These are phyloP conservation scores for Penicillium frequentans DNA, from an alignment of 2,329 filamentous ascomycete genomes.

Conservation along the genomic window DNA sequence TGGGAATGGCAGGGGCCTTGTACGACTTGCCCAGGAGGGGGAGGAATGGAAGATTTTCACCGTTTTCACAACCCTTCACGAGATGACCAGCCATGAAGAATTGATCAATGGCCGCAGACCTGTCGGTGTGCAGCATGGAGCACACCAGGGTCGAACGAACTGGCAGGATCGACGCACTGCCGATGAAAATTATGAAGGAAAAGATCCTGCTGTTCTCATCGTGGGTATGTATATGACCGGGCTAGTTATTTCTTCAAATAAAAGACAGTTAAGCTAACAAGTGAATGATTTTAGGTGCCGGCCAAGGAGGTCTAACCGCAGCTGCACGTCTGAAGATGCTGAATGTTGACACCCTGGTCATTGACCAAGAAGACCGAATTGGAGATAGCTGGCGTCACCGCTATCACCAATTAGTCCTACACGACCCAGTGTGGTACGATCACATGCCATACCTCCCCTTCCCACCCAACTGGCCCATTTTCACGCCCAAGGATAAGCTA, in stretches of 20 bases:
- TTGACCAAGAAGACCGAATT: slow-evolving; percentile 59
- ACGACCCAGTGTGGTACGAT: slow-evolving; percentile 62
- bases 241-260: not conserved
- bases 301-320: slow-evolving; percentile 59
- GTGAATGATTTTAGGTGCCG: slow-evolving; percentile 49
- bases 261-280: not conserved
- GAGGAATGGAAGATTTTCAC: slow-evolving; percentile 63
- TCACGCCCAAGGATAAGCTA: slow-evolving; percentile 71
- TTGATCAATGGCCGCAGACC: slow-evolving; percentile 48
- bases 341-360: slow-evolving; percentile 55
- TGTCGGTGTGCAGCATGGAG: slow-evolving; percentile 58
- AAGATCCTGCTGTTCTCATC: slow-evolving; percentile 61
- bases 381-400: slow-evolving; percentile 66
- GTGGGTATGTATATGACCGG: slow-evolving; percentile 49
- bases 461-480: slow-evolving; percentile 66
- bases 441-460: slow-evolving; percentile 65
- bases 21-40: slow-evolving; percentile 48
- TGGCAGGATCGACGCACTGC: slow-evolving; percentile 58
- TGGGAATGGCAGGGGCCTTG: slow-evolving; percentile 58
- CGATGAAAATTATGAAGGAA: slow-evolving; percentile 51
- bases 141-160: slow-evolving; percentile 54
- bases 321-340: slow-evolving; percentile 63
- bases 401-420: slow-evolving; percentile 66
- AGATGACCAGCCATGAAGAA: slow-evolving; percentile 58
- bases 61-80: slow-evolving; percentile 60